Base-by-base conservation (phyloP, 2,329 filamentous ascomycete species). In the Hypoxylon sp. region DNA sequence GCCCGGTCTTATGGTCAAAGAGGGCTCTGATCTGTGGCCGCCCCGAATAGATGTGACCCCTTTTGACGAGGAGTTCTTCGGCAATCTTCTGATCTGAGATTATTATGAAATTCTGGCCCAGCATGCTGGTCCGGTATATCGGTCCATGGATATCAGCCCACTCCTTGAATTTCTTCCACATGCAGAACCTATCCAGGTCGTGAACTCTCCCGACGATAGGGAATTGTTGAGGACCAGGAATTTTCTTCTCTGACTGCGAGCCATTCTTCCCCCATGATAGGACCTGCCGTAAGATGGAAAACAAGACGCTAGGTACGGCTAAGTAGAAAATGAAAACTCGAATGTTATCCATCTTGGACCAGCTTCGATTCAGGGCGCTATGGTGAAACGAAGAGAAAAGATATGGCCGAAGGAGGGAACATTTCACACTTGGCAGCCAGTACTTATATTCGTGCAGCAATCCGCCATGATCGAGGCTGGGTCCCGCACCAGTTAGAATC, bases 1-100 rank as follows among this genome's bases (percentile, higher is more conserved):
- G 79, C 0, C 82, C 80, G 3, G 80, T 78, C 73, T 84, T 85
- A 71, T 85, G 83, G 58, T 80, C 74, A 64, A 84, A 80, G 14
- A 85, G 74, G 0, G 82, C 82, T 30, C 82, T 74, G 58, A 85
- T 83, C 74, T 84, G 82, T 6, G 81, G 80, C n/a, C 83, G 77
- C 3, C 83, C 82, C 1, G 81, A 80, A 67, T 84, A 84, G 62
- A 81, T 83, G 64, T 84, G 80, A 4, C 82, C 82, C 28, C 81
- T 76, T 74, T 83, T 84, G 38, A 83, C 75, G 2, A 85, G 78
- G 6, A 84, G 77, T 56, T 85, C 82, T 64, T 79, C 76, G 7
- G 83, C 83, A 55, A 84, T 82, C 49, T 79, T 78, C 68, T 83
- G 81, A 38, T 83, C 80, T 1, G 82, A 83, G 11, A 85, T 72